phyloP scores from a whole-genome alignment of 176 grass and related monocot genomes.

The Pharus latifolius region DNA sequence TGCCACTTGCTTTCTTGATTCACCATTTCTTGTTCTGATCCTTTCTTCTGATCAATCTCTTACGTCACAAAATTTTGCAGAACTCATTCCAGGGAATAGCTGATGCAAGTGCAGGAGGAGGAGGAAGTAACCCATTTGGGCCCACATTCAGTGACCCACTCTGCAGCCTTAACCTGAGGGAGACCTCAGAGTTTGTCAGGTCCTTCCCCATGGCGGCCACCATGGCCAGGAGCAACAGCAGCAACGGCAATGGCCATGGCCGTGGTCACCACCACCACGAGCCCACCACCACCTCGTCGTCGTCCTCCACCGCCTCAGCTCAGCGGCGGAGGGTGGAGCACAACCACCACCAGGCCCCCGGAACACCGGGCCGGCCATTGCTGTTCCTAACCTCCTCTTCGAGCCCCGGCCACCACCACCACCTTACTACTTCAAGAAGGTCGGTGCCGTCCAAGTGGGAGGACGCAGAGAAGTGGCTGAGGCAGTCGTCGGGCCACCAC shows the following conservation, averaged over 20 bases:
- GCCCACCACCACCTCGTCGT: conserved; percentile 7
- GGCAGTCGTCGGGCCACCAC: conserved; percentile 36
- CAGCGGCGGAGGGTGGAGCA: conserved; percentile 22
- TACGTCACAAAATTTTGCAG: conserved; percentile 6
- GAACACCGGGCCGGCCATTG: conserved; percentile 40
- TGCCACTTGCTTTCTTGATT: conserved; percentile 7
- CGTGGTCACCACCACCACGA: conserved; percentile 19
- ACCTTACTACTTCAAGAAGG: conserved; percentile 37
- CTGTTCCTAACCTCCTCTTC: conserved; percentile 39
- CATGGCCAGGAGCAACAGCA: conserved; percentile 40
- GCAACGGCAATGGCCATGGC: background rate
- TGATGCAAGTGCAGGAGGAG: background rate
- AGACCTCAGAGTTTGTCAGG: conserved; percentile 57
- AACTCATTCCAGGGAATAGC: conserved; percentile 43
- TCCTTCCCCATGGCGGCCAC: conserved; percentile 45
- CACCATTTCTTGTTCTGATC: background rate
- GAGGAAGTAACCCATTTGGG: conserved; percentile 29
- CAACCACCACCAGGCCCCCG: conserved; percentile 34
- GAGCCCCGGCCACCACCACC: conserved; percentile 35
- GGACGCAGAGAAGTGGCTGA: conserved; percentile 97
- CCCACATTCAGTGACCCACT: conserved; percentile 47
- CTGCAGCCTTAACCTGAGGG: conserved; percentile 41
- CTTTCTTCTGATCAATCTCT: background rate
- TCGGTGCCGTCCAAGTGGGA: conserved; percentile 94
- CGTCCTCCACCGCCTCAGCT: conserved; percentile 30